Base-by-base conservation (phyloP, 495 filamentous ascomycete species). In the Talaromyces adpressus region DNA sequence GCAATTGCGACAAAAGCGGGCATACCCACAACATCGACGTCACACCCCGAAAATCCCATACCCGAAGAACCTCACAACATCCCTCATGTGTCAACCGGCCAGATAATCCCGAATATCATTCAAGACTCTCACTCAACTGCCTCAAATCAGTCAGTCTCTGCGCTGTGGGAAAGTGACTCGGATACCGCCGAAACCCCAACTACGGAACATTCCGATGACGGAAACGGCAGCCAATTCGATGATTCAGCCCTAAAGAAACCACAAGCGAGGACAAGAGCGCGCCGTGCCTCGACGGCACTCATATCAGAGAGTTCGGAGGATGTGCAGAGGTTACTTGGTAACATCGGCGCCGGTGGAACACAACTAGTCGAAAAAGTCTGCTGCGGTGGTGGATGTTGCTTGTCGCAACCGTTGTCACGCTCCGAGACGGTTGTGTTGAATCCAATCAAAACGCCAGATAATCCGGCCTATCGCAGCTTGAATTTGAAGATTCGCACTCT, bases 351-450 rank as follows among this genome's bases (percentile, higher is more conserved):
- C 58, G 77, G 75, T 16, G 65, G 66, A 12, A 81, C 79, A 16
- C 79, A 81, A 57, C 88, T 79, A 78, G 74, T 79, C 68, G 83
- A 77, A 76, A 88, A 77, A 23, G 69, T 82, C 59, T 98, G 95
- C 79, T 98, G 94, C 72, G 94, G 94, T 34, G 92, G 93, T 59
- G 93, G 93, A 49, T 97, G 95, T 77, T 97, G 93, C 72, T 82
- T 91, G 68, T 80, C 86, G 59, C 78, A 87, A 57, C 81, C 82
- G 36, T 70, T 86, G 67, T 75, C 83, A 51, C 77, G 74, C 23
- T 71, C 83, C 51, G 75, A 82, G 52, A 85, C 82, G 52, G 83
- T 86, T 61, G 76, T 74, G 52, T 71, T 86, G n/a, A 79, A 84
- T 59, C 78, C 80, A 7, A 79, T 89, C 49, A 71, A 73, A 7